Evolutionary conservation across 1,139 yeast species (phyloP).

Genomic region (Candida dubliniensis): DNA sequence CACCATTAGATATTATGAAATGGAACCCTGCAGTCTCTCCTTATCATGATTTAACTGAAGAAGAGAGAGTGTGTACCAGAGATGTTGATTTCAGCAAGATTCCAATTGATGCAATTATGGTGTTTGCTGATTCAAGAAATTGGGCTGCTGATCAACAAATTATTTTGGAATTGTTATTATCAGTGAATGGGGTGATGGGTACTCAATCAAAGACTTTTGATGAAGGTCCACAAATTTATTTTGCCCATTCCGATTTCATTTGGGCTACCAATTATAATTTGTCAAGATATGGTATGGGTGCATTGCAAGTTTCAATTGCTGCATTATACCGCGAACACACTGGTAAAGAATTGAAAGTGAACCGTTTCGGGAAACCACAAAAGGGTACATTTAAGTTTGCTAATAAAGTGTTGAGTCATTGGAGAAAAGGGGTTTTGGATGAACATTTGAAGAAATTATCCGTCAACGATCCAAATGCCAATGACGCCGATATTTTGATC

Average conservation of each 20-base stretch:
- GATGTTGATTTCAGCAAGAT: conserved; percentile 66
- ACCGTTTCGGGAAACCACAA: conserved; percentile 83
- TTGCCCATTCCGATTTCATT: conserved; percentile 85
- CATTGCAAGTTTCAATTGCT: conserved; percentile 79
- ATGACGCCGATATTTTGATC: conserved; percentile 48
- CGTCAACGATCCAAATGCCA: conserved; percentile 46
- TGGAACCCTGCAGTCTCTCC: conserved; percentile 89
- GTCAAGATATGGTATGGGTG: conserved; percentile 88
- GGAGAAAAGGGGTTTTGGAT: conserved; percentile 79
- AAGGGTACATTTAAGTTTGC: conserved; percentile 81
- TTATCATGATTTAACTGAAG: conserved; percentile 72
- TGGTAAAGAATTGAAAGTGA: conserved; percentile 72
- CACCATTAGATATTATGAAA: conserved; percentile 76
- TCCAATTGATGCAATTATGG: conserved; percentile 68
- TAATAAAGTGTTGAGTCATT: conserved; percentile 66
- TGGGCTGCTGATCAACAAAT: conserved; percentile 93
- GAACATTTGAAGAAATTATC: conserved; percentile 63
- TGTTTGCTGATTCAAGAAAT: conserved; percentile 80
- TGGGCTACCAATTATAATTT: conserved; percentile 86
- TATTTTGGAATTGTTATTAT: conserved; percentile 70
- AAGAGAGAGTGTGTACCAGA: conserved; percentile 55
- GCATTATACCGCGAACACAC: conserved; percentile 81
- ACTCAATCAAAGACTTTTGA: conserved; percentile 66
- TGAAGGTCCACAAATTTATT: conserved; percentile 79
- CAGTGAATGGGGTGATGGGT: conserved; percentile 80